Evolutionary conservation across 108 stramenopile genomes (phyloP).

Genomic region (Fragilaria crotonensis): DNA sequence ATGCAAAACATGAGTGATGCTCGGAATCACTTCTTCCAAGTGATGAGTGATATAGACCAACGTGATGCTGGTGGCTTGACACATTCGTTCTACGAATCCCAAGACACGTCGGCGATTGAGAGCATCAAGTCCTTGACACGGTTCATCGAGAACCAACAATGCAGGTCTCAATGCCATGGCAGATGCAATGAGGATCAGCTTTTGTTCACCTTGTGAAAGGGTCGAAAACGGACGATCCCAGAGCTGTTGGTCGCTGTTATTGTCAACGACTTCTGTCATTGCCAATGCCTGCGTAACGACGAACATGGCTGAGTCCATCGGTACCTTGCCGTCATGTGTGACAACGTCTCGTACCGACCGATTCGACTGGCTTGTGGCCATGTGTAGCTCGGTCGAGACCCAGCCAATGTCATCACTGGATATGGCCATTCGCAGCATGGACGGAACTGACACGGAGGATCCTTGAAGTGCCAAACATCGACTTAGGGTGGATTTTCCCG

Average conservation of each 20-base stretch:
- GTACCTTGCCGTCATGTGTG: conserved; percentile 10
- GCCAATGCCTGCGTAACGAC: conserved; percentile 8
- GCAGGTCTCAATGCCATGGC: conserved; percentile 52
- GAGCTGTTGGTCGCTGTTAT: conserved; percentile 16
- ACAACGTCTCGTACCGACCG: conserved; percentile 13
- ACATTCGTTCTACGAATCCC: conserved; percentile 43
- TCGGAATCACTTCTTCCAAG: conserved; percentile 50
- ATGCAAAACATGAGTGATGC: conserved; percentile 41
- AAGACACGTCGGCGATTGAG: conserved; percentile 45
- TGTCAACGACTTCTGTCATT: conserved; percentile 10
- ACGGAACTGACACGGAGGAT: conserved; percentile 1
- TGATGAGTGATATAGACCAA: conserved; percentile 76
- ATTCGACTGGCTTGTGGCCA: conserved; percentile 30
- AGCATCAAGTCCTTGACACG: conserved; percentile 62
- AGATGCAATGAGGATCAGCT: conserved; percentile 55
- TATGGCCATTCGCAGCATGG: neutral
- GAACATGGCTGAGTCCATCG: no score
- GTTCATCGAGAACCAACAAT: conserved; percentile 69
- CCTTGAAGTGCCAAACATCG: conserved; percentile 37
- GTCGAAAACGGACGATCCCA: conserved; percentile 29
- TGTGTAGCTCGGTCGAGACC: conserved; percentile 75
- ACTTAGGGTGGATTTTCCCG: conserved; percentile 59
- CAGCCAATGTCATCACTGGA: conserved; percentile 29
- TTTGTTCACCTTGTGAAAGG: conserved; percentile 80
- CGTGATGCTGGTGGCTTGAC: conserved; percentile 44